These are phyloP conservation scores for Sedum album DNA, from an alignment of 164 flowering plant genomes.

Conservation along the genomic window DNA sequence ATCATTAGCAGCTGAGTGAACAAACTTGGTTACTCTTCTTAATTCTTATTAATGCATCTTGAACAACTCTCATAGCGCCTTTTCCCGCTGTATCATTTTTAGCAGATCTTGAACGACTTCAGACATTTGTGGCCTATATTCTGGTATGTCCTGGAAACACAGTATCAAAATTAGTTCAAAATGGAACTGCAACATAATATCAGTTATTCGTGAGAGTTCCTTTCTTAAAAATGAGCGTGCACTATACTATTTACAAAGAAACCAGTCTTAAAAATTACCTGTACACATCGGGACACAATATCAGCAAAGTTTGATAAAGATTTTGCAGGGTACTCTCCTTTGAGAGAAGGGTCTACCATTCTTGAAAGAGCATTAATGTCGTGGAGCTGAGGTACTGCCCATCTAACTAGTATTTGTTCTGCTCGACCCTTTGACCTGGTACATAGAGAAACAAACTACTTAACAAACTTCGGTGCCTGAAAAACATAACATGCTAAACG, in stretches of 20 bases:
- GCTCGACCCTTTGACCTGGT: constrained; percentile 53
- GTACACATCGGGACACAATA: constrained; percentile 75
- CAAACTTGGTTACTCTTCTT: background rate
- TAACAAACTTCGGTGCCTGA: background rate
- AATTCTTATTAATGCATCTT: background rate
- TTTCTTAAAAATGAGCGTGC: background rate
- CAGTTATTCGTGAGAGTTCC: background rate
- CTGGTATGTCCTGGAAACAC: constrained; percentile 64
- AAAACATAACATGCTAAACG: background rate
- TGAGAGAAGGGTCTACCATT: constrained; percentile 93
- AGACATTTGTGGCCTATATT: constrained; percentile 91
- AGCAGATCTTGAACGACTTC: constrained; percentile 77
- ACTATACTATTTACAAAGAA: background rate
- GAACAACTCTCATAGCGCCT: constrained; percentile 25
- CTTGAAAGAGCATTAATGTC: constrained; percentile 79
- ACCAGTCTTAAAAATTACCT: constrained; percentile 30
- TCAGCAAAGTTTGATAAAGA: constrained; percentile 87
- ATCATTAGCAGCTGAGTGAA: background rate
- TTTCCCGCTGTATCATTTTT: constrained; percentile 58
- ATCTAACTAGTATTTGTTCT: constrained; percentile 76
- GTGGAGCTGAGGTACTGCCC: constrained; percentile 95
- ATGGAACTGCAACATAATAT: background rate
- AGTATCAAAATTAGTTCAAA: background rate
- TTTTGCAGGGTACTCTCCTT: constrained; percentile 62
- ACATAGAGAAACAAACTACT: background rate